A percentile compares a stretch with the other conserved stretches of the same genome.
Conservation (phyloP, 2,329 filamentous ascomycete genomes). For the Claviceps digitariae region DNA sequence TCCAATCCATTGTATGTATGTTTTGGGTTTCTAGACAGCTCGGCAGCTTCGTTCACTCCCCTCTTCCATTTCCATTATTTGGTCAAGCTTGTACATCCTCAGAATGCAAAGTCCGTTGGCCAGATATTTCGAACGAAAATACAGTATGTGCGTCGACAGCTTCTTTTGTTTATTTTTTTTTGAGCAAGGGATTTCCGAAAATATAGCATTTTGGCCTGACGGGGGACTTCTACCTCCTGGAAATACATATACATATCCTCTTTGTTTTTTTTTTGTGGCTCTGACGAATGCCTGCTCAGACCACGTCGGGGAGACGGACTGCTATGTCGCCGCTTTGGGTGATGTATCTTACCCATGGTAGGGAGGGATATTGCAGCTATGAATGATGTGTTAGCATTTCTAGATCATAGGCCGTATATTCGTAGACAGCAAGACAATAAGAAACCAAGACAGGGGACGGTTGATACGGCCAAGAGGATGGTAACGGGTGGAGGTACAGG, state of each 20-base stretch:
- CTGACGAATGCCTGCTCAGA: constrained; percentile 26
- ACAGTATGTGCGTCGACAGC: neutral
- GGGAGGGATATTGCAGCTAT: constrained; percentile 90
- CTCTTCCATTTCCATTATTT: neutral
- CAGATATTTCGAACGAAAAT: neutral
- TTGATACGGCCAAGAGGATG: too few relatives aligned
- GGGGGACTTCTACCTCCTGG: neutral
- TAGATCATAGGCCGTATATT: neutral
- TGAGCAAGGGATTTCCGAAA: too few relatives aligned
- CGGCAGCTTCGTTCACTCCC: neutral
- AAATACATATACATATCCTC: neutral
- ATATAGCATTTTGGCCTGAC: neutral
- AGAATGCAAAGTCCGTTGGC: neutral
- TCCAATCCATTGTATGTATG: neutral
- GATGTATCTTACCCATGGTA: constrained; percentile 98
- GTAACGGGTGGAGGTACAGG: neutral
- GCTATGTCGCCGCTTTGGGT: constrained; percentile 96
- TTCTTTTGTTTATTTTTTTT: neutral
- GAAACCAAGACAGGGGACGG: too few relatives aligned
- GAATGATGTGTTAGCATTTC: neutral
- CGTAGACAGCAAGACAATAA: too few relatives aligned
- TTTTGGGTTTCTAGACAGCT: neutral
- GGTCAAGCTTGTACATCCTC: neutral
- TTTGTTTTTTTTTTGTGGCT: neutral
- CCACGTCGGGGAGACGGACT: constrained; percentile 82